Percentiles rank a stretch among this genome's conserved stretches.
Evolutionary conservation across 2,329 filamentous ascomycete genomes (phyloP).

Genomic region (Claviceps fusiformis): DNA sequence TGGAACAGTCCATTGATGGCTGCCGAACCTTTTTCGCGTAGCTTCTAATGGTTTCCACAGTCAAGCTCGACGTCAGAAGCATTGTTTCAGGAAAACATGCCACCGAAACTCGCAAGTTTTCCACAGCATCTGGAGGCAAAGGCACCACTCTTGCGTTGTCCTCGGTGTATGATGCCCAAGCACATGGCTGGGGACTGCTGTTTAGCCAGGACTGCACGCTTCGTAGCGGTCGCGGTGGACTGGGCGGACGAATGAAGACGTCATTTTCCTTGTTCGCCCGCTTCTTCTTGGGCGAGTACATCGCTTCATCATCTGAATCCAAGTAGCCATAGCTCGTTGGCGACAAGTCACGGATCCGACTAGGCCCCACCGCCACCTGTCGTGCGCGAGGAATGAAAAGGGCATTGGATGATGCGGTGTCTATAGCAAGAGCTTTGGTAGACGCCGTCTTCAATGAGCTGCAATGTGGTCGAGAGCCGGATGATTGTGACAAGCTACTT

Average conservation of each 20-base stretch:
- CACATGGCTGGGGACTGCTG: constrained; percentile 16
- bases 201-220: constrained; percentile 24
- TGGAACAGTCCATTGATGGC: constrained; percentile 14
- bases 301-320: constrained; percentile 5
- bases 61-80: constrained; percentile 39
- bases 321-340: constrained; percentile 4
- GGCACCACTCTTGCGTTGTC: constrained; percentile 29
- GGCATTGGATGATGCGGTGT: neutral
- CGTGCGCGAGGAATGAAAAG: neutral
- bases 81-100: constrained; percentile 46
- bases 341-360: constrained; percentile 1
- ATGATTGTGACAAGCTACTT: neutral
- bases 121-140: constrained; percentile 38
- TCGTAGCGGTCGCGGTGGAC: constrained; percentile 21
- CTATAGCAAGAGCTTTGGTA: neutral
- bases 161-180: constrained; percentile 17
- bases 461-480: neutral
- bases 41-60: constrained; percentile 42
- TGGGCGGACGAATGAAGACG: constrained; percentile 19
- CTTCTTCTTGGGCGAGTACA: constrained; percentile 2
- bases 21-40: constrained; percentile 41
- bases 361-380: neutral
- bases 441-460: neutral
- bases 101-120: constrained; percentile 39
- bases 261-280: constrained; percentile 9